Evolutionary conservation across 495 filamentous ascomycete species (phyloP).

Genomic region (Pyrenopolyporus hunteri): DNA sequence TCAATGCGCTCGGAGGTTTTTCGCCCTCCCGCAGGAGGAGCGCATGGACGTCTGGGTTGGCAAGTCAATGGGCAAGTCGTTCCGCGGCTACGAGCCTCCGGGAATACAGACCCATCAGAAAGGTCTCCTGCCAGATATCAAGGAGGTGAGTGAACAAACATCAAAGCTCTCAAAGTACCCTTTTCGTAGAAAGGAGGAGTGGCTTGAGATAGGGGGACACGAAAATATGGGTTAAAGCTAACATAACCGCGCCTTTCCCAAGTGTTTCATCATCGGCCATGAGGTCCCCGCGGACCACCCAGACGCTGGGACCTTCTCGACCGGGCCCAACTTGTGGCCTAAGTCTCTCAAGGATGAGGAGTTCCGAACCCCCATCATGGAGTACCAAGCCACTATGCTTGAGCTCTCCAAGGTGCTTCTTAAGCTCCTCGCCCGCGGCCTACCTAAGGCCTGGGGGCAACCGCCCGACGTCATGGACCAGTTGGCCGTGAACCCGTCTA

Average conservation of each 20-base stretch:
- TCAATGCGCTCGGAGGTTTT: slow-evolving; percentile 51
- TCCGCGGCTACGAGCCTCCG: slow-evolving; percentile 60
- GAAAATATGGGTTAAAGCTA: not conserved
- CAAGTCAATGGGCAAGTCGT: slow-evolving; percentile 50
- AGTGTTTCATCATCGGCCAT: slow-evolving; percentile 54
- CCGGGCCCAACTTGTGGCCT: slow-evolving; percentile 60
- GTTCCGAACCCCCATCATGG: slow-evolving; percentile 55
- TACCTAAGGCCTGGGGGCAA: slow-evolving; percentile 50
- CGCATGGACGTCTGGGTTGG: slow-evolving; percentile 45
- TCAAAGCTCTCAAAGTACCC: not conserved
- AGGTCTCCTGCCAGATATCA: slow-evolving; percentile 55
- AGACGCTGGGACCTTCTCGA: slow-evolving; percentile 48
- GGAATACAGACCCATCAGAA: slow-evolving; percentile 57
- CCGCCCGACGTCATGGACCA: slow-evolving; percentile 46
- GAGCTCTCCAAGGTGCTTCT: slow-evolving; percentile 45
- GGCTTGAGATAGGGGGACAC: not conserved
- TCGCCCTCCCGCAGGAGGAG: slow-evolving; percentile 53
- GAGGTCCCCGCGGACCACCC: slow-evolving; percentile 55
- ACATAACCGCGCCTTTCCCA: not conserved
- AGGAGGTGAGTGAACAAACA: slow-evolving; percentile 50
- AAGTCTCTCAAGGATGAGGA: slow-evolving; percentile 48
- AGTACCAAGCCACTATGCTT: slow-evolving; percentile 51
- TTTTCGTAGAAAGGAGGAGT: not conserved
- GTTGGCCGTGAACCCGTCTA: slow-evolving; percentile 54
- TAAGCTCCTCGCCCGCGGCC: slow-evolving; percentile 48